A percentile compares a stretch with the other conserved stretches of the same genome.
These are phyloP conservation scores for Mitragyna speciosa DNA, from an alignment of 257 asterid species.

Conservation along the genomic window DNA sequence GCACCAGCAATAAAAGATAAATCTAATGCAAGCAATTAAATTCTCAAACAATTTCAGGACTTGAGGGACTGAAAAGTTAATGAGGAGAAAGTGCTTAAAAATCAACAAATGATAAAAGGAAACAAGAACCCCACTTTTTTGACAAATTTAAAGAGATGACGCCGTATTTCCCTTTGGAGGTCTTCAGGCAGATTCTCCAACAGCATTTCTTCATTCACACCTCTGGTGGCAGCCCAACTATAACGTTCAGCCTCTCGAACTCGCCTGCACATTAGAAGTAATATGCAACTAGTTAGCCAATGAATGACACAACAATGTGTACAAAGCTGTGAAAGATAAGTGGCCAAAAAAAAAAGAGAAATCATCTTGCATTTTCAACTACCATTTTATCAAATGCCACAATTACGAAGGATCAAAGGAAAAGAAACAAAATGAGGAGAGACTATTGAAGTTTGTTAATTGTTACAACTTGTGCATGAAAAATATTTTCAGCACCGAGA, in stretches of 20 bases:
- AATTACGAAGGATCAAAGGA: background rate
- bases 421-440: background rate
- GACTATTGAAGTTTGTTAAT: background rate
- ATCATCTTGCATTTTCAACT: background rate
- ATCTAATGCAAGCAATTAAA: background rate
- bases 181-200: constrained; percentile 95
- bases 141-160: constrained; percentile 79
- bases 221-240: constrained; percentile 92
- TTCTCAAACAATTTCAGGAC: background rate
- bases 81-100: background rate
- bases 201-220: constrained; percentile 80
- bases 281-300: background rate
- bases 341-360: background rate
- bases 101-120: background rate
- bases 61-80: background rate
- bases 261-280: constrained; percentile 43
- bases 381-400: background rate
- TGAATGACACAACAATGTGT: background rate
- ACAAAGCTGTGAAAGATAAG: background rate
- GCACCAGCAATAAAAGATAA: background rate
- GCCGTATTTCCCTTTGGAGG: constrained; percentile 80
- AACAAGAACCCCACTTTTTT: constrained; percentile 56
- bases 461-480: background rate
- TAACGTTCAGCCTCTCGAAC: constrained; percentile 80
- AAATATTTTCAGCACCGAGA: background rate